These are phyloP conservation scores for Chaetomiaceae sp. DNA, from an alignment of 2,329 filamentous ascomycete species.

Conservation along the genomic window DNA sequence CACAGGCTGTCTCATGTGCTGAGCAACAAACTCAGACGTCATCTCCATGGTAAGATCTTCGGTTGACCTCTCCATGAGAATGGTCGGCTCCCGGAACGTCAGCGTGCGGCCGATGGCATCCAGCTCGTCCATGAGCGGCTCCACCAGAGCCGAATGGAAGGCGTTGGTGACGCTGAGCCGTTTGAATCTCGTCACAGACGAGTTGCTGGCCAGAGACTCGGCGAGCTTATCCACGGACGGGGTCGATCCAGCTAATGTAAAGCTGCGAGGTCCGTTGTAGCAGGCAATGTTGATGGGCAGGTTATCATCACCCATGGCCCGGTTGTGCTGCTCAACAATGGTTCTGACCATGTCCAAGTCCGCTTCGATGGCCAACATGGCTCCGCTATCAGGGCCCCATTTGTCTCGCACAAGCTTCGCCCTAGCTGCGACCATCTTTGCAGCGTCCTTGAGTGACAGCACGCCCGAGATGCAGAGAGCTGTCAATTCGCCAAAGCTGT, in stretches of 20 bases:
- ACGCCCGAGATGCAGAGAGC: conserved; percentile 33
- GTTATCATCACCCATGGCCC: conserved; percentile 6
- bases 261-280: conserved; percentile 38
- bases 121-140: conserved; percentile 29
- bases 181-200: conserved; percentile 28
- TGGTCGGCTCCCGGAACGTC: conserved; percentile 24
- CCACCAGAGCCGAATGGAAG: conserved; percentile 40
- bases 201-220: neutral
- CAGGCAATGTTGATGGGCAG: conserved; percentile 36
- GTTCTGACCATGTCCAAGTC: conserved; percentile 5
- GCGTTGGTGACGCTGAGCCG: conserved; percentile 40
- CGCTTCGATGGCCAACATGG: conserved; percentile 32
- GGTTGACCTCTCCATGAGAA: neutral
- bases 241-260: conserved; percentile 35
- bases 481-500: conserved; percentile 38
- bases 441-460: conserved; percentile 27
- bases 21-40: conserved; percentile 20
- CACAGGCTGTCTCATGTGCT: conserved; percentile 39
- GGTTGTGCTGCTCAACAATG: conserved; percentile 16
- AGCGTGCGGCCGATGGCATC: neutral
- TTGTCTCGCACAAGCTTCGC: conserved; percentile 28
- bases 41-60: conserved; percentile 9
- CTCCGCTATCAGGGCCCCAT: conserved; percentile 33
- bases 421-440: conserved; percentile 27
- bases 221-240: conserved; percentile 13